Conservation (phyloP, 139 green algal species). For the Tetraselmis chui region DNA sequence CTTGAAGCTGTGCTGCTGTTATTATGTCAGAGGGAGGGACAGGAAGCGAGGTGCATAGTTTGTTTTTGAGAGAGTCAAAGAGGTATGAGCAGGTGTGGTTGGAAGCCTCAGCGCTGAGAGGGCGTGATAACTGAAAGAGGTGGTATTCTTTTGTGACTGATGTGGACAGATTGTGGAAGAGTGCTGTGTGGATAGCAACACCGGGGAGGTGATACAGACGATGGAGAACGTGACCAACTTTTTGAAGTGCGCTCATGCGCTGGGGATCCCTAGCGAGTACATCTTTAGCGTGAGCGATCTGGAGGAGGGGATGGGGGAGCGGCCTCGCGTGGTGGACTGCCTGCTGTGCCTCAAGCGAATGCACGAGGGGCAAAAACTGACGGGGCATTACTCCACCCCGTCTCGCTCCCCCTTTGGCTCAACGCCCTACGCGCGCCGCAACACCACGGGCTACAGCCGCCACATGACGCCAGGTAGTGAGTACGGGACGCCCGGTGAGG, state of each 20-base stretch:
- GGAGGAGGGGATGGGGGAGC: slow-evolving; percentile 31
- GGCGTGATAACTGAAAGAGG: neutral
- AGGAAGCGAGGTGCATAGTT: neutral
- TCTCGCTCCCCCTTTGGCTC: neutral
- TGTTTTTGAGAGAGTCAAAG: neutral
- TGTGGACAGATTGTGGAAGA: slow-evolving; percentile 3
- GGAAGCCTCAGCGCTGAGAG: too few relatives aligned
- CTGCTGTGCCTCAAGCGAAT: slow-evolving; percentile 43
- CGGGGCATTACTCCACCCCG: neutral
- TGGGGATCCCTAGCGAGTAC: slow-evolving; percentile 33
- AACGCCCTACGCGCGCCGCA: neutral
- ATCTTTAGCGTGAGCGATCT: slow-evolving; percentile 48
- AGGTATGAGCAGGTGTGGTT: neutral
- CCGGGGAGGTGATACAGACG: slow-evolving; percentile 18
- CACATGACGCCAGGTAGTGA: neutral
- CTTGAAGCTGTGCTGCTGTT: neutral
- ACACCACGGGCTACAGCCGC: neutral
- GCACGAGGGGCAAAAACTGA: slow-evolving; percentile 16
- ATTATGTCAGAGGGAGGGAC: neutral
- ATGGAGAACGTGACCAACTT: slow-evolving; percentile 54
- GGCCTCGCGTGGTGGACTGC: slow-evolving; percentile 47
- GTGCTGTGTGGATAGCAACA: slow-evolving; percentile 3
- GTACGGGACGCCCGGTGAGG: neutral
- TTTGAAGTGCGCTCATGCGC: slow-evolving; percentile 17
- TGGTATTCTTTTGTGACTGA: neutral